phyloP scores from a whole-genome alignment of 1,284 basidiomycete genomes.

The Meira miltonrushii region DNA sequence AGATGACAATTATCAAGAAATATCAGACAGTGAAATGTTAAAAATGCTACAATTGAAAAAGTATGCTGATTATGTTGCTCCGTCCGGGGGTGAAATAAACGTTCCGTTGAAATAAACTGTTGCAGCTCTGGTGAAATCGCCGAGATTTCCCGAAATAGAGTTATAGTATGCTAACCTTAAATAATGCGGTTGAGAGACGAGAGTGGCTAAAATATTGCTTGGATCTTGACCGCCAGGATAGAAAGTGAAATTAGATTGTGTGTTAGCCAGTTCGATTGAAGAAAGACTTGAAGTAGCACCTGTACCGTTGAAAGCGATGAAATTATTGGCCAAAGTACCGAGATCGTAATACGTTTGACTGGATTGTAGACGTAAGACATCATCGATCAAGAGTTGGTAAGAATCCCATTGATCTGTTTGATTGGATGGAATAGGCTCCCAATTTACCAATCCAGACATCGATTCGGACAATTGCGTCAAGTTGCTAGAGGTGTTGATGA shows the following conservation, averaged over 20 bases:
- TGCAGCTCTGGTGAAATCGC: slow-evolving; percentile 77
- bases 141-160: slow-evolving; percentile 59
- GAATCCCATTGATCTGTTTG: slow-evolving; percentile 61
- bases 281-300: neutral
- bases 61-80: slow-evolving; percentile 53
- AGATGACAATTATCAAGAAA: neutral
- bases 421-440: slow-evolving; percentile 60
- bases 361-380: slow-evolving; percentile 72
- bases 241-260: slow-evolving; percentile 16
- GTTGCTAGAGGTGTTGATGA: slow-evolving; percentile 2
- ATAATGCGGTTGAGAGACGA: slow-evolving; percentile 65
- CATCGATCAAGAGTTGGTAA: slow-evolving; percentile 73
- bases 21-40: neutral
- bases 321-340: neutral
- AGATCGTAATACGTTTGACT: slow-evolving; percentile 55
- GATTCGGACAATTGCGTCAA: neutral
- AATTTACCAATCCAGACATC: slow-evolving; percentile 55
- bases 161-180: slow-evolving; percentile 67
- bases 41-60: slow-evolving; percentile 1
- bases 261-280: slow-evolving; percentile 50
- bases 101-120: slow-evolving; percentile 72
- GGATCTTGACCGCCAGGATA: slow-evolving; percentile 62
- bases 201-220: slow-evolving; percentile 58
- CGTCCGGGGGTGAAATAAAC: slow-evolving; percentile 67
- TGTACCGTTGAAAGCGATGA: neutral